phyloP scores from a whole-genome alignment of 140 eudicot genomes.

The Erigeron philadelphicus region DNA sequence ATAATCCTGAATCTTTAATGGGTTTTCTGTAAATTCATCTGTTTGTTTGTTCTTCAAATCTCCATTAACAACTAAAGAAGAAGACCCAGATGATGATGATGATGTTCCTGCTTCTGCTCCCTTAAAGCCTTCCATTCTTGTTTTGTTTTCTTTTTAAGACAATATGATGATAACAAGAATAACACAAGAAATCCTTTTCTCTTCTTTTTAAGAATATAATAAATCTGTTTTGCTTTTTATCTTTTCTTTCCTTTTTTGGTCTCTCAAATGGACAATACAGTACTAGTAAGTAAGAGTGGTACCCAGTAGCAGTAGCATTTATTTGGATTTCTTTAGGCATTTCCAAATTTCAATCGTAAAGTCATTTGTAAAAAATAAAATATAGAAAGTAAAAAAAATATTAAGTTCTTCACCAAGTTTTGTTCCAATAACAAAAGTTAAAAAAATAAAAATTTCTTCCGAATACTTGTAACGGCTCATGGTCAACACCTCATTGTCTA shows the following conservation, averaged over 20 bases:
- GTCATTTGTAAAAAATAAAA: no score
- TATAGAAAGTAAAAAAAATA: no score
- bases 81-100: conserved; percentile 29
- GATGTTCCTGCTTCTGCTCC: conserved; percentile 55
- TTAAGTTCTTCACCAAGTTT: no score
- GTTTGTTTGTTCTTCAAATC: conserved; percentile 28
- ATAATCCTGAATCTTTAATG: conserved; percentile 22
- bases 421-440: no score
- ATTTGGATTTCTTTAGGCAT: no score
- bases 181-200: not conserved
- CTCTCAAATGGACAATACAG: conserved; percentile 15
- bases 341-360: no score
- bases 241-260: conserved; percentile 18
- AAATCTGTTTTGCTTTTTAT: not conserved
- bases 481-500: no score
- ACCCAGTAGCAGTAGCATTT: not conserved
- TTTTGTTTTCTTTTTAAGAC: not conserved
- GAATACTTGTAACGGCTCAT: no score
- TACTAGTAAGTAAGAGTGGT: not conserved
- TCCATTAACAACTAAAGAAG: conserved; percentile 31
- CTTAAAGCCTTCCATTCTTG: conserved; percentile 39
- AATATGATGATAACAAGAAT: not conserved
- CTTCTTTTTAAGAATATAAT: no score
- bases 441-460: no score
- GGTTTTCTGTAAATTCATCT: conserved; percentile 23